Conservation (phyloP, 352 stramenopile species). For the Globisporangium viniferum region DNA sequence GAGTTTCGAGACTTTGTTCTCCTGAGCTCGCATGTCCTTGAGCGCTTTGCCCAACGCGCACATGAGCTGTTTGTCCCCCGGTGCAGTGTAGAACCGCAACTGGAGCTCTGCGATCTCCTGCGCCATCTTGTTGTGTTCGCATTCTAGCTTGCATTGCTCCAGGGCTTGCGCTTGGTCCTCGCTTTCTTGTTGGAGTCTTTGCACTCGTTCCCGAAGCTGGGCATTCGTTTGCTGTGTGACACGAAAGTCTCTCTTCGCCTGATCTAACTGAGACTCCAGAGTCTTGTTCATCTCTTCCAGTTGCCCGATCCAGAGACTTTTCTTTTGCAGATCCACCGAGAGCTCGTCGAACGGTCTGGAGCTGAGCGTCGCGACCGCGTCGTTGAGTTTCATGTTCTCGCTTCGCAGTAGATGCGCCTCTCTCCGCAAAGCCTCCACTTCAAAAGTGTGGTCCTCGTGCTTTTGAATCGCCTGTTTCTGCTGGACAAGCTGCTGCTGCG, state of each 20-base stretch:
- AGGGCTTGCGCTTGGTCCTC: constrained; percentile 16
- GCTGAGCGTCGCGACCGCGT: constrained; percentile 40
- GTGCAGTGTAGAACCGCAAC: constrained; percentile 48
- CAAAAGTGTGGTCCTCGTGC: constrained; percentile 29
- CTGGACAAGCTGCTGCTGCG: constrained; percentile 35
- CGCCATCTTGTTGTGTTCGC: constrained; percentile 37
- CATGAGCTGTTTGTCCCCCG: constrained; percentile 44
- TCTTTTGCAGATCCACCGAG: constrained; percentile 39
- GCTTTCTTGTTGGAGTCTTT: constrained; percentile 19
- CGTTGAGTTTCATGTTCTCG: constrained; percentile 56
- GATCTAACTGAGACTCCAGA: constrained; percentile 20
- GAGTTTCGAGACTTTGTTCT: constrained; percentile 4
- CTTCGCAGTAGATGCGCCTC: constrained; percentile 49
- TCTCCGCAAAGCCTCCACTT: constrained; percentile 34
- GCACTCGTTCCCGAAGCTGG: constrained; percentile 19
- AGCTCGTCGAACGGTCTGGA: constrained; percentile 47
- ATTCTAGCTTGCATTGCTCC: constrained; percentile 17
- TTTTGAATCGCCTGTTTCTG: constrained; percentile 35
- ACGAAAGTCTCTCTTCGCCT: constrained; percentile 22
- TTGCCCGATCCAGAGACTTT: constrained; percentile 43
- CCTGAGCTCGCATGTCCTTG: constrained; percentile 39
- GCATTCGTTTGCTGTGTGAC: constrained; percentile 21
- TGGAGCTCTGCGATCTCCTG: constrained; percentile 52
- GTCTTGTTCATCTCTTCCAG: constrained; percentile 37
- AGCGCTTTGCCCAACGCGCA: constrained; percentile 45